Evolutionary conservation across 257 asterid genomes (phyloP), one percentile per base, ranked within the genome.

Genomic region (Penstemon davidsonii): DNA sequence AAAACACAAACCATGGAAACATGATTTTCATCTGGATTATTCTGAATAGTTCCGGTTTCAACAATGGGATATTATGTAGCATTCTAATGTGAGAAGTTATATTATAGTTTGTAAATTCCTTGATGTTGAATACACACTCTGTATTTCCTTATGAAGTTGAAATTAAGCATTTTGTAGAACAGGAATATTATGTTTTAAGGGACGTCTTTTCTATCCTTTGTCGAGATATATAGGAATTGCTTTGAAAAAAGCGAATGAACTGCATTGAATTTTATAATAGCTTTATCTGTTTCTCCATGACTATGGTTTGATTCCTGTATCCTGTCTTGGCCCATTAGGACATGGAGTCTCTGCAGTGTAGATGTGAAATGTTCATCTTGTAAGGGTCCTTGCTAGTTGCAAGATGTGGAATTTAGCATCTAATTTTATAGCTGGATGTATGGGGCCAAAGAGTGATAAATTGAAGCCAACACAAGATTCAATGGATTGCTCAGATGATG

Each of bases 351-450:
- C 69, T 36, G 43, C 77, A 9, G 3, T 62, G 70, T 36, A 67
- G 65, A 45, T 63, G 67, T 74, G 65, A 73, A 73, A 75, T 55
- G 73, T 36, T 68, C 33, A 13, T 71, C 54, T 66, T 56, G 46
- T 80, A 64, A 76, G 59, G 53, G 53, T 60, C 40, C 60, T 54
- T 41, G 63, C 33, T 7, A 43, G 78, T 47, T 70, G 60, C 75
- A 78, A 38, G 55, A 91, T 91, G 96, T 84, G 93, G 90, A 85
- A 81, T 69, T 85, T 87, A 49, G 90, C 95, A 71, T 91, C 98
- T 59, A 87, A 71, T 67, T 89, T 87, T 75, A 44, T 81, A 62
- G 87, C 95, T 49, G 95, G 96, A 73, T 84, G 54, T 67, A 65
- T 76, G 44, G 80, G 85, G 71, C 66, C 71, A 54, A 91, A 79